phyloP scores from a whole-genome alignment of 306 rosid genomes.

The Fragaria vesca region DNA sequence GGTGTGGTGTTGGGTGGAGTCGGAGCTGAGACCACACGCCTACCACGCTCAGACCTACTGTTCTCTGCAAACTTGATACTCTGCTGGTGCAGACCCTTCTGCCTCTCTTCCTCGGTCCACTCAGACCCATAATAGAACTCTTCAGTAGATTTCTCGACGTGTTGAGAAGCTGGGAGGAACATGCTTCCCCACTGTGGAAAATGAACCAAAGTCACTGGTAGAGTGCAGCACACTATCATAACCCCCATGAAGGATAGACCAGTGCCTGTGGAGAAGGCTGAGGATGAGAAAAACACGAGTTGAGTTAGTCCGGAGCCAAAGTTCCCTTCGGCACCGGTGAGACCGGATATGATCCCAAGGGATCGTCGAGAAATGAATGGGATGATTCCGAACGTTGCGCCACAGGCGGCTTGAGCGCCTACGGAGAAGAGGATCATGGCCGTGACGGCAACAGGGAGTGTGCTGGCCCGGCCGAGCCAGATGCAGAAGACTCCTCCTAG shows the following conservation, averaged over 20 bases:
- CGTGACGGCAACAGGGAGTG: constrained; percentile 55
- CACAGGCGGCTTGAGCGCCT: constrained; percentile 95
- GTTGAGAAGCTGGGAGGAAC: constrained; percentile 69
- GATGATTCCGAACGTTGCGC: constrained; percentile 80
- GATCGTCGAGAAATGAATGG: constrained; percentile 86
- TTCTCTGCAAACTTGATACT: constrained; percentile 90
- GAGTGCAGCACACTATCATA: constrained; percentile 72
- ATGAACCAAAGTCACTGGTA: constrained; percentile 68
- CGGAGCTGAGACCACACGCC: constrained; percentile 55
- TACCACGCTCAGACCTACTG: constrained; percentile 81
- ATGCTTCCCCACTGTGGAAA: constrained; percentile 97
- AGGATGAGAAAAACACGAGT: constrained; percentile 61
- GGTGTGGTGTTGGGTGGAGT: constrained; percentile 79
- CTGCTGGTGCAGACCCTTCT: constrained; percentile 53
- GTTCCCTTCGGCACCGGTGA: constrained; percentile 88
- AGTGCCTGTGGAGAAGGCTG: constrained; percentile 42
- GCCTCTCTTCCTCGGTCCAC: constrained; percentile 70
- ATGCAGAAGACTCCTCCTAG: constrained; percentile 77
- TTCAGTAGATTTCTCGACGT: constrained; percentile 43
- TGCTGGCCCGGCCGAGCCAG: constrained; percentile 74
- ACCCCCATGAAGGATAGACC: constrained; percentile 74
- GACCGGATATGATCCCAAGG: constrained; percentile 66
- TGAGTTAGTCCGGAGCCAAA: constrained; percentile 86
- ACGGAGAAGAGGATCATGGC: constrained; percentile 86
- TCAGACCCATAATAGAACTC: constrained; percentile 68